Evolutionary conservation across 2,329 filamentous ascomycete species (phyloP).

Genomic region (Arthrobotrys sinensis): DNA sequence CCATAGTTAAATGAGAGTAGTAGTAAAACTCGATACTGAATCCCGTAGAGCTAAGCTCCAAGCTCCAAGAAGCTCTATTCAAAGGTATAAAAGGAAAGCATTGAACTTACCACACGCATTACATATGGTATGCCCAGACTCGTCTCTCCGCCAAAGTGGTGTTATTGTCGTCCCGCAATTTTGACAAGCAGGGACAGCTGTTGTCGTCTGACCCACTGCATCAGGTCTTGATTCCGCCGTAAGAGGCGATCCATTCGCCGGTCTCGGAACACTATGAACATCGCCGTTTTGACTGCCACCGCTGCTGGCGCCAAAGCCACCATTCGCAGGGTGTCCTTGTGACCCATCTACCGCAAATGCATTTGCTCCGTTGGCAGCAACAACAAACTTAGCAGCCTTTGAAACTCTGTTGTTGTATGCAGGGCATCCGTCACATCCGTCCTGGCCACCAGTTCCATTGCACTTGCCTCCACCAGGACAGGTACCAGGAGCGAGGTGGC

Average conservation of each 20-base stretch:
- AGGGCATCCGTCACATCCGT: conserved; percentile 94
- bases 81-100: conserved; percentile 20
- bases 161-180: conserved; percentile 98
- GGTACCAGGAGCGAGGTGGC: conserved; percentile 83
- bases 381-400: conserved; percentile 82
- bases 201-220: conserved; percentile 69
- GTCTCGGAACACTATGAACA: conserved; percentile 62
- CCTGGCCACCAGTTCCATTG: conserved; percentile 94
- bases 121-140: conserved; percentile 95
- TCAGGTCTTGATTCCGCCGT: conserved; percentile 45
- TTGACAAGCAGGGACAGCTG: conserved; percentile 89
- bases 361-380: conserved; percentile 67
- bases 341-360: conserved; percentile 53
- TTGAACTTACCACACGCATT: conserved; percentile 91
- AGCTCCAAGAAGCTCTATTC: not conserved
- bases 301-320: conserved; percentile 63
- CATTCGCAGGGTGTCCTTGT: conserved; percentile 68
- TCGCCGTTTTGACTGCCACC: conserved; percentile 66
- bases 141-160: conserved; percentile 93
- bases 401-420: conserved; percentile 97
- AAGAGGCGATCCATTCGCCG: conserved; percentile 55
- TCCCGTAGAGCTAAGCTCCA: not conserved
- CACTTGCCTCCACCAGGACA: conserved; percentile 95
- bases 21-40: not conserved
- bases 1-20: conserved; percentile 3